Base-by-base conservation (phyloP, 2,329 filamentous ascomycete genomes). In the Immersiporthe knoxdaviesiana region DNA sequence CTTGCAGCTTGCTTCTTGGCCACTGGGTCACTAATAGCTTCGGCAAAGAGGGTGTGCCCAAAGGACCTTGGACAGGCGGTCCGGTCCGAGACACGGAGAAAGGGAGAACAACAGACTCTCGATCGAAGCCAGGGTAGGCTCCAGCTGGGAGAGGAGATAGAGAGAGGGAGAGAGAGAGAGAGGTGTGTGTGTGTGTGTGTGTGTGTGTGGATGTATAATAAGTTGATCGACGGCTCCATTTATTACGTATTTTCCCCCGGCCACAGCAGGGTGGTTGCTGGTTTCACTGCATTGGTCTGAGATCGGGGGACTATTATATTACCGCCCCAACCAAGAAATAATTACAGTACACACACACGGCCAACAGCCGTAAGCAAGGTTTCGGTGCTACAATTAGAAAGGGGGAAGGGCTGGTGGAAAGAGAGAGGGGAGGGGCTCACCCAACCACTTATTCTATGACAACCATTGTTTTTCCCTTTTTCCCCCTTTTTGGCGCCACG, bases 61-160 rank as follows among this genome's bases (percentile, higher is more conserved):
- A 41, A n/a, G 59, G n/a, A 3, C 41, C 12, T 2, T n/a, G 11
- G 8, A 61, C n/a, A 61, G 37, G 35, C 59, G 35, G 59, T 61
- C 59, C 35, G 11, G n/a, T 61, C 59, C 35, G 59, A 61, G 59
- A 61, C 59, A 39, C 50, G 11, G 59, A 39, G 32, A 61, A 24
- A 59, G 30, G 59, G n/a, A n/a, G n/a, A 41, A 24, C 16, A n/a
- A n/a, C n/a, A 8, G n/a, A 24, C 18, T 2, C 35, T 35, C n/a
- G 41, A 41, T 39, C 11, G 37, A 61, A 39, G 50, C 44, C n/a
- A n/a, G 21, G 6, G 18, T 18, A 47, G 4, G 11, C 18, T 16
- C 35, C 35, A 35, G 35, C 4, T 35, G 35, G 8, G 41, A 44
- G 21, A 5, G 21, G 41, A 21, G 18, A 35, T 8, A n/a, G 35